A percentile compares a stretch with the other conserved stretches of the same genome.
Evolutionary conservation across 2,329 filamentous ascomycete species (phyloP).

Genomic region (Aspergillus costaricaensis): DNA sequence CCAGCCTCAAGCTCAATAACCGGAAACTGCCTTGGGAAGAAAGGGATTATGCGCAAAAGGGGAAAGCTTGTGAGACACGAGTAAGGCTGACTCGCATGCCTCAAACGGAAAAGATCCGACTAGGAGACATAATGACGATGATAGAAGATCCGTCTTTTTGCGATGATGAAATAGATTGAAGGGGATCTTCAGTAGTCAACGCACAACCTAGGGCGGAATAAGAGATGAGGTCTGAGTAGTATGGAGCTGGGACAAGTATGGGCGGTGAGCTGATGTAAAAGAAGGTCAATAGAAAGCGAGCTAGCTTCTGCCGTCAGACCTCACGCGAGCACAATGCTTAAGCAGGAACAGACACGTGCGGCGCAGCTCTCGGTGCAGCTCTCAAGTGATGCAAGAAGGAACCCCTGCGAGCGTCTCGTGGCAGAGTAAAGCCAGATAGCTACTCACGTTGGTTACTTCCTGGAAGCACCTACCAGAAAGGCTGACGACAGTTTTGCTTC

Average conservation of each 20-base stretch:
- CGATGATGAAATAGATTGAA: neutral
- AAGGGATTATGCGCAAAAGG: neutral
- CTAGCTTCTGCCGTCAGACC: slow-evolving; percentile 4
- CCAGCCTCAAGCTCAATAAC: neutral
- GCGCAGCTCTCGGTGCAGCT: slow-evolving; percentile 1
- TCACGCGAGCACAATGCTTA: neutral
- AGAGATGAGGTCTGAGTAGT: slow-evolving; percentile 9
- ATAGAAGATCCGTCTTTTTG: neutral
- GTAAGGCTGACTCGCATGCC: slow-evolving; percentile 11
- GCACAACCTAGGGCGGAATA: neutral
- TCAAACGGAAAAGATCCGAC: slow-evolving; percentile 10
- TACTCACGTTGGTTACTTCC: neutral
- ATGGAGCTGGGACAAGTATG: slow-evolving; percentile 11
- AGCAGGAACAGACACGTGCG: slow-evolving; percentile 2
- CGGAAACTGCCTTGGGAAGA: neutral
- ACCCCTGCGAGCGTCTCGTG: neutral
- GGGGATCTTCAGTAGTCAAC: neutral
- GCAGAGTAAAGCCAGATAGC: neutral
- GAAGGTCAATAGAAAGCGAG: neutral
- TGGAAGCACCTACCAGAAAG: neutral
- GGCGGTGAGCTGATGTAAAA: slow-evolving; percentile 18
- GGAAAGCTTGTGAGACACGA: slow-evolving; percentile 7
- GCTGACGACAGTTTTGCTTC: neutral
- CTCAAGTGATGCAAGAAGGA: slow-evolving; percentile 1
- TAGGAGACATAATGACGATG: slow-evolving; percentile 16